These are phyloP conservation scores for Grosmannia penicillata DNA, from an alignment of 2,329 filamentous ascomycete genomes.

Conservation along the genomic window DNA sequence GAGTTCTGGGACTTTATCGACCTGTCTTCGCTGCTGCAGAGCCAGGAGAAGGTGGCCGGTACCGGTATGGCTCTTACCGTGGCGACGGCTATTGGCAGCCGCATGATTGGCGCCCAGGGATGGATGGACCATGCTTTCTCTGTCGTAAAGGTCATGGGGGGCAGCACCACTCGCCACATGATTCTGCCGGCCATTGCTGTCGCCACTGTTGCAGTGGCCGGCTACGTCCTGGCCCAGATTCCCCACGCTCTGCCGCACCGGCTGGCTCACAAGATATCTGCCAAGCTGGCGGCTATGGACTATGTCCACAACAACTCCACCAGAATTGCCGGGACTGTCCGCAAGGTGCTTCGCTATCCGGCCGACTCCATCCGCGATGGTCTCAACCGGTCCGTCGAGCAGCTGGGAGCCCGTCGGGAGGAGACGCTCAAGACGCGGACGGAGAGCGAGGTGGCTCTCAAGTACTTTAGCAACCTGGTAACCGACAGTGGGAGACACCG, in stretches of 20 bases:
- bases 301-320: constrained; percentile 82
- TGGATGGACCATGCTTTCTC: constrained; percentile 84
- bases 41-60: constrained; percentile 87
- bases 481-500: constrained; percentile 44
- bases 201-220: constrained; percentile 58
- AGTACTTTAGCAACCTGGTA: constrained; percentile 82
- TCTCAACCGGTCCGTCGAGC: constrained; percentile 73
- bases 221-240: constrained; percentile 75
- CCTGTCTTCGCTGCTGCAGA: constrained; percentile 63
- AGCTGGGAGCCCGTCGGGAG: constrained; percentile 62
- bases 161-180: constrained; percentile 65
- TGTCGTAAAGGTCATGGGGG: constrained; percentile 65
- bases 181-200: constrained; percentile 67
- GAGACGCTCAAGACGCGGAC: constrained; percentile 68
- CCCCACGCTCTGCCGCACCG: constrained; percentile 78
- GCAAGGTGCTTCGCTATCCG: constrained; percentile 76
- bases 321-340: constrained; percentile 73
- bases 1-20: constrained; percentile 94
- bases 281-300: constrained; percentile 67
- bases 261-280: constrained; percentile 69
- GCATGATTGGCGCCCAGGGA: constrained; percentile 66
- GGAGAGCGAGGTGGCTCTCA: constrained; percentile 75
- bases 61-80: constrained; percentile 91
- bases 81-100: constrained; percentile 68
- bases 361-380: constrained; percentile 74